Conservation (phyloP, 208 protist genomes). For the Crithidia bombi region DNA sequence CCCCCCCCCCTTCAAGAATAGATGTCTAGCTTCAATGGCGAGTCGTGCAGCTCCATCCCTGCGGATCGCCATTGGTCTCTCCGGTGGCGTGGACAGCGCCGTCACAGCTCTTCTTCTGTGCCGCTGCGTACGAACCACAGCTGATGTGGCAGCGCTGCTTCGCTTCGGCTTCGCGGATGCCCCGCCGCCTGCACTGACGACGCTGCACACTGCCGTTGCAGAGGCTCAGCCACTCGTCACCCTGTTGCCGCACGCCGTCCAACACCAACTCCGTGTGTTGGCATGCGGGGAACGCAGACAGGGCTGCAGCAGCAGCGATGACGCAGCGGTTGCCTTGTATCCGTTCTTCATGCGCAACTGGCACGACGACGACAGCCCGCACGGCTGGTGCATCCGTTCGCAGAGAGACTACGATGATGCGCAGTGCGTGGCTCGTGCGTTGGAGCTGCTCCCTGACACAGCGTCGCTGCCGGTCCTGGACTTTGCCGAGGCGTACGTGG, state of each 20-base stretch:
- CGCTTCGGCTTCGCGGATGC: conserved; percentile 17
- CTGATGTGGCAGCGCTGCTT: conserved; percentile 60
- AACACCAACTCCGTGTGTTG: neutral
- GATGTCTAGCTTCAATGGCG: conserved; percentile 1
- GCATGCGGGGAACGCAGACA: neutral
- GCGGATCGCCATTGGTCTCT: conserved; percentile 70
- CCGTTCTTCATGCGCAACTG: conserved; percentile 78
- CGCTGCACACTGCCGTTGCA: conserved; percentile 13
- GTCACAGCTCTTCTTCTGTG: conserved; percentile 64
- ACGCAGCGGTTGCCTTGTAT: conserved; percentile 29
- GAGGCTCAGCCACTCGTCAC: conserved; percentile 3
- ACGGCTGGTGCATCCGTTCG: conserved; percentile 57
- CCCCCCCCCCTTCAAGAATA: neutral
- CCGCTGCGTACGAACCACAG: conserved; percentile 55
- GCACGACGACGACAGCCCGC: conserved; percentile 47
- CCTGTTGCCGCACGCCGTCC: conserved; percentile 6
- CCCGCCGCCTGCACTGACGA: conserved; percentile 1
- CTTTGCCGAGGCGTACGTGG: conserved; percentile 53
- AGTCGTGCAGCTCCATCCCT: conserved; percentile 12
- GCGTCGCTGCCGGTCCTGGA: conserved; percentile 46
- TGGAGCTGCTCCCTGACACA: conserved; percentile 38
- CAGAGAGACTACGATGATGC: conserved; percentile 73
- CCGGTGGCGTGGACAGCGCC: conserved; percentile 84
- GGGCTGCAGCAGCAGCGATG: too few relatives aligned
- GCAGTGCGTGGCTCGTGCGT: conserved; percentile 44